A percentile compares a stretch with the other conserved stretches of the same genome.
phyloP scores from a whole-genome alignment of 768 basidiomycete species.

The Psilocybe sp. region DNA sequence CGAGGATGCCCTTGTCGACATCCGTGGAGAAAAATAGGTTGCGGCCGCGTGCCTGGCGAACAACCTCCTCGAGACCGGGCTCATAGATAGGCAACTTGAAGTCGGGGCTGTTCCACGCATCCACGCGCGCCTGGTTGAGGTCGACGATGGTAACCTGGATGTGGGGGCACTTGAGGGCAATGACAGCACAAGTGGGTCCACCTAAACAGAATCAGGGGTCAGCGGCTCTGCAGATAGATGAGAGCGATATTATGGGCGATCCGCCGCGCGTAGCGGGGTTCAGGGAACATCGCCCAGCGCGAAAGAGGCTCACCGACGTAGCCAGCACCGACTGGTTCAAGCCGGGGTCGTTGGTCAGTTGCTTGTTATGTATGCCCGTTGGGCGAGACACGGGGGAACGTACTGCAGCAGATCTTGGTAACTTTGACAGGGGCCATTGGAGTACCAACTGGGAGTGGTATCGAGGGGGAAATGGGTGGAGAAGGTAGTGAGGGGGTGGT shows the following conservation, averaged over 20 bases:
- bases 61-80: slow-evolving; percentile 91
- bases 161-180: slow-evolving; percentile 90
- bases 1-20: slow-evolving; percentile 87
- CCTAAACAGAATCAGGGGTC: slow-evolving; percentile 42
- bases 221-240: slow-evolving; percentile 3
- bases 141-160: slow-evolving; percentile 97
- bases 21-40: slow-evolving; percentile 98
- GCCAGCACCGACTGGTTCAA: slow-evolving; percentile 72
- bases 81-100: slow-evolving; percentile 94
- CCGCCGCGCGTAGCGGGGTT: neutral
- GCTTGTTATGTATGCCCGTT: neutral
- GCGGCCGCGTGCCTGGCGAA: slow-evolving; percentile 82
- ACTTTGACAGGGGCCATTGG: slow-evolving; percentile 60
- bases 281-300: neutral
- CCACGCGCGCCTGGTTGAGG: slow-evolving; percentile 89
- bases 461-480: slow-evolving; percentile 9
- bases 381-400: slow-evolving; percentile 29
- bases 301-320: slow-evolving; percentile 75
- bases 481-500: slow-evolving; percentile 13
- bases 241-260: slow-evolving; percentile 6
- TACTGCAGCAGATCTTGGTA: slow-evolving; percentile 86
- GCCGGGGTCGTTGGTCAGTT: slow-evolving; percentile 12
- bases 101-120: slow-evolving; percentile 92
- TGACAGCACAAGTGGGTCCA: slow-evolving; percentile 93
- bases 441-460: neutral